Evolutionary conservation across 768 basidiomycete genomes (phyloP).

Genomic region (Glaciozyma antarctica): DNA sequence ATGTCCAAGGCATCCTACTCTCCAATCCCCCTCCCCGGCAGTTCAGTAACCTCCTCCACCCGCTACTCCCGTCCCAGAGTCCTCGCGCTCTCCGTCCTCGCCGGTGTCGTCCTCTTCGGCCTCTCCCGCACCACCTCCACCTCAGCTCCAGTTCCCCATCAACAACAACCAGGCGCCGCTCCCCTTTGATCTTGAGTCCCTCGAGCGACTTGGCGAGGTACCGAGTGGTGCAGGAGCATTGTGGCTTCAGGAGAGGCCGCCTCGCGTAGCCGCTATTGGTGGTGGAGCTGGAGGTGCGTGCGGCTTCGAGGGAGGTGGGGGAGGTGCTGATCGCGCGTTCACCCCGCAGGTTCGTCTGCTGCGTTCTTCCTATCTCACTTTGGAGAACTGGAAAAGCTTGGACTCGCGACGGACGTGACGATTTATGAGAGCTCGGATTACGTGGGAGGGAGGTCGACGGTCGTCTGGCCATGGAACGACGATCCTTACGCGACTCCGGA

Average conservation of each 20-base stretch:
- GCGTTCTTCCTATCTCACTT: constrained; percentile 27
- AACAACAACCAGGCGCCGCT: constrained; percentile 3
- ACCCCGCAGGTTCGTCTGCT: constrained; percentile 18
- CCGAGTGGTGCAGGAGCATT: background rate
- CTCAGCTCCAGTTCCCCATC: constrained; percentile 16
- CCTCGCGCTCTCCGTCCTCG: too few relatives aligned
- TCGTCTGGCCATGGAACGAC: constrained; percentile 25
- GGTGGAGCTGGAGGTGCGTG: constrained; percentile 18
- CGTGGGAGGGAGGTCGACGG: constrained; percentile 25
- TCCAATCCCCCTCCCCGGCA: too few relatives aligned
- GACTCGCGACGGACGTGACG: constrained; percentile 64
- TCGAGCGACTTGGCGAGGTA: background rate
- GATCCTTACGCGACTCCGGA: constrained; percentile 3
- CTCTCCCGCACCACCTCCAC: background rate
- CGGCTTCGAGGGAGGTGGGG: background rate
- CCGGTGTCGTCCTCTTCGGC: too few relatives aligned
- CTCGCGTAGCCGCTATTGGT: constrained; percentile 14
- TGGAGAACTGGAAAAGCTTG: constrained; percentile 29
- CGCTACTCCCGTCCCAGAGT: too few relatives aligned
- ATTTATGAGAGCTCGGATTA: constrained; percentile 56
- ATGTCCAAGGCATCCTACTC: too few relatives aligned
- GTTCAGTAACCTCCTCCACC: too few relatives aligned
- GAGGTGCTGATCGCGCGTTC: background rate
- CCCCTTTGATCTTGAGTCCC: background rate
- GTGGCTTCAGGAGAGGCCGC: background rate